Percentiles rank a stretch among this genome's conserved stretches.
phyloP scores from a whole-genome alignment of 176 grass and related monocot species.

The Triticum urartu region DNA sequence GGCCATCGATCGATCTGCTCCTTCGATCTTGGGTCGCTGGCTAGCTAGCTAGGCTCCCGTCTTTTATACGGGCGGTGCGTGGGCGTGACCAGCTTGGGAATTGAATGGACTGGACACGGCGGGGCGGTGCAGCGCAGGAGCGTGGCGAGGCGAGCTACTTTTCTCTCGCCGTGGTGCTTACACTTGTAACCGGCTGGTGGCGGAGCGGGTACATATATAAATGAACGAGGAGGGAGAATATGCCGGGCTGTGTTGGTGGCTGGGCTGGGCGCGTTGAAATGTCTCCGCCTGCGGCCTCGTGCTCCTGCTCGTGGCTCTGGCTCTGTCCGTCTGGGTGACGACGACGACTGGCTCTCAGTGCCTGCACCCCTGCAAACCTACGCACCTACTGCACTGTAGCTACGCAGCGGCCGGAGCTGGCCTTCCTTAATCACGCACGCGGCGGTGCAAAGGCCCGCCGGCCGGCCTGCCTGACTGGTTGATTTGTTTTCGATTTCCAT shows the following conservation, averaged over 20 bases:
- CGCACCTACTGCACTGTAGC: background rate
- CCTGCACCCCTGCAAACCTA: background rate
- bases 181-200: background rate
- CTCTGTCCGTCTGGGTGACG: background rate
- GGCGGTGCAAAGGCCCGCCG: too few species aligned
- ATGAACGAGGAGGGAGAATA: background rate
- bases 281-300: background rate
- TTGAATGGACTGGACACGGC: background rate
- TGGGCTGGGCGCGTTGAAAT: background rate
- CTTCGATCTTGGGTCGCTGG: background rate
- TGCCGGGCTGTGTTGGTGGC: background rate
- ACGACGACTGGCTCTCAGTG: background rate
- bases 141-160: background rate
- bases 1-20: constrained; percentile 27
- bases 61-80: constrained; percentile 21
- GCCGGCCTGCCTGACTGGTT: too few species aligned
- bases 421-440: too few species aligned
- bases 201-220: background rate
- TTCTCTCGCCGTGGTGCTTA: background rate
- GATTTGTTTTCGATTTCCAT: too few species aligned
- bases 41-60: background rate
- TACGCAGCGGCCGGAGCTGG: background rate
- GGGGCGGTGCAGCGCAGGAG: background rate
- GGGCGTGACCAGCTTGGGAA: background rate
- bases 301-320: background rate